Conservation (phyloP, 2,329 filamentous ascomycete species). For the Aureobasidium pullulans region DNA sequence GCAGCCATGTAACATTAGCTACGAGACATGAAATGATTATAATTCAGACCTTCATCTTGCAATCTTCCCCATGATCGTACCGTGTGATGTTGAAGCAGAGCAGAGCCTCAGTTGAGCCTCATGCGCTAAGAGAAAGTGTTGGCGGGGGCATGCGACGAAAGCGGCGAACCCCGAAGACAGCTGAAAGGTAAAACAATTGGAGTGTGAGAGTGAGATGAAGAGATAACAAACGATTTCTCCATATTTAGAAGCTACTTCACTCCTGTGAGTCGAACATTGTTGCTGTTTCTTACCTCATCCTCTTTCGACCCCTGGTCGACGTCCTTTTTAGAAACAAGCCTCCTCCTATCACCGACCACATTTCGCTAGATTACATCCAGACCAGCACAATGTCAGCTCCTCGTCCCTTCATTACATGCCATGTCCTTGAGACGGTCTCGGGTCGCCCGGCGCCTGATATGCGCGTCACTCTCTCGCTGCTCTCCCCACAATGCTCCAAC, state of each 20-base stretch:
- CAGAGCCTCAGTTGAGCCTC: neutral
- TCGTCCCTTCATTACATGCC: slow-evolving; percentile 65
- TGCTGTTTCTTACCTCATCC: neutral
- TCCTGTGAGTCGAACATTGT: neutral
- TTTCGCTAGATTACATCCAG: neutral
- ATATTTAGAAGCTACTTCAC: neutral
- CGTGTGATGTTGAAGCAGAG: neutral
- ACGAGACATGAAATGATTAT: slow-evolving; percentile 8
- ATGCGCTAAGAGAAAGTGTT: neutral
- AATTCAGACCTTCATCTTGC: neutral
- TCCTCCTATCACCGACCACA: neutral
- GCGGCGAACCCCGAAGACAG: neutral
- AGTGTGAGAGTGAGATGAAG: neutral
- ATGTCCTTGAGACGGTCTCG: slow-evolving; percentile 74
- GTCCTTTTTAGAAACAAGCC: neutral
- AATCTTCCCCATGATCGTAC: neutral
- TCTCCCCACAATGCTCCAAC: slow-evolving; percentile 24
- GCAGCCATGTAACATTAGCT: slow-evolving; percentile 5
- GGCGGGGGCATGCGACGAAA: too few species aligned
- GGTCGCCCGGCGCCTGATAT: slow-evolving; percentile 62
- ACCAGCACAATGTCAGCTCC: slow-evolving; percentile 13
- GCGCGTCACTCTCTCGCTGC: slow-evolving; percentile 55
- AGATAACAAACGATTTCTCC: neutral
- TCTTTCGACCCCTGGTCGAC: neutral
- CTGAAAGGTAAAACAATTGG: neutral